Conservation (phyloP, 2,329 filamentous ascomycete genomes). For the Colletotrichum sidae region DNA sequence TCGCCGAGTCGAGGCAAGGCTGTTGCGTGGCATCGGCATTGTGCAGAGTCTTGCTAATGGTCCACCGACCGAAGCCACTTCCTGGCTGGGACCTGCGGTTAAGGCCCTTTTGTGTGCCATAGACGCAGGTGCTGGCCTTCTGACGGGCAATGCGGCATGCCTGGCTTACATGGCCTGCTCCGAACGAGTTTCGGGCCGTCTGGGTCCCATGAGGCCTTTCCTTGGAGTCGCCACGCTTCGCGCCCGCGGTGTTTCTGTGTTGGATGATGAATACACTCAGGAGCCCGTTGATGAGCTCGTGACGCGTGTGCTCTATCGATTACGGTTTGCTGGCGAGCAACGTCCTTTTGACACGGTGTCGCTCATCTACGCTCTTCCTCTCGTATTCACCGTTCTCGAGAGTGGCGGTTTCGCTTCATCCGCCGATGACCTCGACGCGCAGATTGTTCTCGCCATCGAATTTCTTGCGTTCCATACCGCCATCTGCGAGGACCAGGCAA, state of each 20-base stretch:
- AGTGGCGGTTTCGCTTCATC: constrained; percentile 81
- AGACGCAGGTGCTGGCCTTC: constrained; percentile 81
- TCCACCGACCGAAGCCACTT: constrained; percentile 86
- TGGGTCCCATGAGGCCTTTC: constrained; percentile 83
- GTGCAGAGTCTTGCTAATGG: constrained; percentile 85
- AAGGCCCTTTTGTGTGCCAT: constrained; percentile 79
- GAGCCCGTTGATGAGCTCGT: constrained; percentile 88
- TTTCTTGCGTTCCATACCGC: constrained; percentile 90
- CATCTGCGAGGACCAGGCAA: constrained; percentile 77
- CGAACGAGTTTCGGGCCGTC: constrained; percentile 76
- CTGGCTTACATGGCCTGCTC: constrained; percentile 84
- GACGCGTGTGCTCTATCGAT: constrained; percentile 88
- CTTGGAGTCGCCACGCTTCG: constrained; percentile 89
- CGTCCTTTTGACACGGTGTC: constrained; percentile 92
- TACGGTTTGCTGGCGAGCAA: constrained; percentile 92
- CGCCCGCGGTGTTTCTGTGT: constrained; percentile 77
- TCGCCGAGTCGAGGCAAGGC: constrained; percentile 73
- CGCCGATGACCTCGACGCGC: constrained; percentile 86
- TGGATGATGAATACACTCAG: constrained; percentile 78
- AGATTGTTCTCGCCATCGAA: constrained; percentile 89
- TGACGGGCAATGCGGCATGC: constrained; percentile 84
- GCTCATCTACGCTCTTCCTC: constrained; percentile 85
- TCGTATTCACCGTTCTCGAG: constrained; percentile 82
- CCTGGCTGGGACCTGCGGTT: constrained; percentile 89
- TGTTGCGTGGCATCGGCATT: constrained; percentile 87